phyloP scores from a whole-genome alignment of 2,329 filamentous ascomycete genomes.

The Escovopsis sp. region DNA sequence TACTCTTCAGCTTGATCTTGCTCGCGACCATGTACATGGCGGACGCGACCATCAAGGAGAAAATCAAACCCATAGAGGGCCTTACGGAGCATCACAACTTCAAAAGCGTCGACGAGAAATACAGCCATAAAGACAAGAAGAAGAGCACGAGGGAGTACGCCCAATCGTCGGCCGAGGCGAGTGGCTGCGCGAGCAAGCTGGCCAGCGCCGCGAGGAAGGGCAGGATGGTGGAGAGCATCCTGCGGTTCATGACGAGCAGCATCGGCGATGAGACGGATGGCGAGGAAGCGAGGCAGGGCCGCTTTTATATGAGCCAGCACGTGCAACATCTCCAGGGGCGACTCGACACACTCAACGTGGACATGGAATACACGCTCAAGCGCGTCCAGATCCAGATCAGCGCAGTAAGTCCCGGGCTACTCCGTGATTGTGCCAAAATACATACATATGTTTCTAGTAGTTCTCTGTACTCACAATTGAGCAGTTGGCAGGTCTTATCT shows the following conservation, averaged over 20 bases:
- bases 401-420: slow-evolving; percentile 14
- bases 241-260: slow-evolving; percentile 14
- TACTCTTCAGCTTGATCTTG: slow-evolving; percentile 20
- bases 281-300: neutral
- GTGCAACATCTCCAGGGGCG: slow-evolving; percentile 17
- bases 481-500: slow-evolving; percentile 24
- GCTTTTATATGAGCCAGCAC: slow-evolving; percentile 13
- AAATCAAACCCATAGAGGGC: slow-evolving; percentile 20
- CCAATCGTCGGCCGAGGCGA: slow-evolving; percentile 19
- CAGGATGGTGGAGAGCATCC: slow-evolving; percentile 18
- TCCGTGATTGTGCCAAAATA: neutral
- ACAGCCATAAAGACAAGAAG: slow-evolving; percentile 5
- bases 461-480: slow-evolving; percentile 2
- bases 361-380: slow-evolving; percentile 21
- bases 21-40: slow-evolving; percentile 19
- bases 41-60: slow-evolving; percentile 17
- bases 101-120: slow-evolving; percentile 9
- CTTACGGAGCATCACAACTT: slow-evolving; percentile 23
- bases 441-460: too few species aligned
- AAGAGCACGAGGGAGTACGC: neutral
- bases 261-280: slow-evolving; percentile 1
- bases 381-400: slow-evolving; percentile 25
- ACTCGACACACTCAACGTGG: slow-evolving; percentile 21
- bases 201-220: slow-evolving; percentile 24
- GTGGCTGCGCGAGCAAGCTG: slow-evolving; percentile 20